A percentile compares a stretch with the other conserved stretches of the same genome.
These are phyloP conservation scores for Bassia scoparia DNA, from an alignment of 148 eudicot genomes.

Conservation along the genomic window DNA sequence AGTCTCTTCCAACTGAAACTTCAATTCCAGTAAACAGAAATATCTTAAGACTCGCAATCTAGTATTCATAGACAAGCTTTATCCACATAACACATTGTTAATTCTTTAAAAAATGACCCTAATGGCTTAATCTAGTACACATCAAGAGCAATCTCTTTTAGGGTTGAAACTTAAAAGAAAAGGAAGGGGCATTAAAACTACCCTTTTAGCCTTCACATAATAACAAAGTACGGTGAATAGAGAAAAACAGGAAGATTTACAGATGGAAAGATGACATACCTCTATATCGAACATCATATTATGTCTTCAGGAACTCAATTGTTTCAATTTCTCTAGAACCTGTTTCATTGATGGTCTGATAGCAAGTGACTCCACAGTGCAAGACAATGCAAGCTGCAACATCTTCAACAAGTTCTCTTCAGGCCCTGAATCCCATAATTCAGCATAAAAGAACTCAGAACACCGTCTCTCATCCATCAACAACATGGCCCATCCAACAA, in stretches of 20 bases:
- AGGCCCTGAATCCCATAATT: slow-evolving; percentile 51
- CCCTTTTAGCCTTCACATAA: background rate
- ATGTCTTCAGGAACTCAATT: slow-evolving; percentile 25
- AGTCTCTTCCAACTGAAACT: too few species aligned
- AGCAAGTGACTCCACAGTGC: slow-evolving; percentile 53
- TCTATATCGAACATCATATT: background rate
- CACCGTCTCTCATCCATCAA: slow-evolving; percentile 39
- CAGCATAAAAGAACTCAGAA: slow-evolving; percentile 44
- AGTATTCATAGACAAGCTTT: too few species aligned
- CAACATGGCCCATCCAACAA: slow-evolving; percentile 55
- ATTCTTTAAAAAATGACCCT: too few species aligned
- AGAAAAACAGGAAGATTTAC: background rate
- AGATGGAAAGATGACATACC: slow-evolving; percentile 17
- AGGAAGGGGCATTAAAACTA: background rate
- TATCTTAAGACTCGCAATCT: too few species aligned
- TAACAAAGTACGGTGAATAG: background rate
- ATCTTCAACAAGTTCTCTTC: slow-evolving; percentile 45
- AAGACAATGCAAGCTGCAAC: slow-evolving; percentile 46
- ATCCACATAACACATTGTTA: too few species aligned
- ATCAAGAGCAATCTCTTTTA: too few species aligned
- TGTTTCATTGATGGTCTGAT: slow-evolving; percentile 54
- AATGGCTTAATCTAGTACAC: too few species aligned
- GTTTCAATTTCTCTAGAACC: slow-evolving; percentile 53
- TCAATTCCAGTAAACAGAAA: too few species aligned
- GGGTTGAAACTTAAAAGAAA: too few species aligned